Evolutionary conservation across 352 stramenopile genomes (phyloP).

Genomic region (Globisporangium viniferum): DNA sequence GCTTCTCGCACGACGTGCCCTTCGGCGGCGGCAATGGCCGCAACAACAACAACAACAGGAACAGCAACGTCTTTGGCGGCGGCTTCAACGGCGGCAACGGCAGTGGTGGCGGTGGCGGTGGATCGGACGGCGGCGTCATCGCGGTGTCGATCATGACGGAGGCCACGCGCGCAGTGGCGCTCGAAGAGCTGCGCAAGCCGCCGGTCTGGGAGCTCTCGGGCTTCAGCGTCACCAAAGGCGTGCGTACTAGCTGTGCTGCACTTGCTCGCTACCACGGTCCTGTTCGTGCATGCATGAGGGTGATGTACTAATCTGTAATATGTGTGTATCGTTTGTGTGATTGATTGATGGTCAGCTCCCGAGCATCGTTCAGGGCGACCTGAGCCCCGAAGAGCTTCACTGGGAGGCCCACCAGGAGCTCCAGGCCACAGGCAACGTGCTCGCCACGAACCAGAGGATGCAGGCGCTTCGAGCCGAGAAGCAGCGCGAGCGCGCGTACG

Average conservation of each 20-base stretch:
- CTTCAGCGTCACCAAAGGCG: slow-evolving; percentile 59
- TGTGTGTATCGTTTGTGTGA: neutral
- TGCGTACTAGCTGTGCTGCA: slow-evolving; percentile 20
- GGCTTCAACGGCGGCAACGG: slow-evolving; percentile 13
- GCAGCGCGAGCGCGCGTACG: slow-evolving; percentile 46
- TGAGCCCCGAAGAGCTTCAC: slow-evolving; percentile 60
- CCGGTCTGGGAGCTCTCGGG: slow-evolving; percentile 63
- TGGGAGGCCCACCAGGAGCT: slow-evolving; percentile 64
- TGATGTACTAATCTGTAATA: slow-evolving; percentile 1
- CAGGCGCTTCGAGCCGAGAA: slow-evolving; percentile 39
- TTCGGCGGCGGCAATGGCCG: slow-evolving; percentile 18
- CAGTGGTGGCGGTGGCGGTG: slow-evolving; percentile 1
- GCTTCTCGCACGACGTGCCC: slow-evolving; percentile 48
- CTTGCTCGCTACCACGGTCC: too few relatives aligned
- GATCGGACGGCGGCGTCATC: slow-evolving; percentile 13
- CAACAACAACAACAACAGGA: slow-evolving; percentile 11
- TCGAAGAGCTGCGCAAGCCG: slow-evolving; percentile 57
- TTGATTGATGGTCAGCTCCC: slow-evolving; percentile 27
- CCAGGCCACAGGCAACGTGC: slow-evolving; percentile 37
- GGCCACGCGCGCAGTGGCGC: slow-evolving; percentile 34
- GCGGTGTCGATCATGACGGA: slow-evolving; percentile 36
- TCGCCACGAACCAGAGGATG: slow-evolving; percentile 40
- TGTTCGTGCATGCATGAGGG: too few relatives aligned
- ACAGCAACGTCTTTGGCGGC: slow-evolving; percentile 18
- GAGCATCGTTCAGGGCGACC: slow-evolving; percentile 53